Conservation (phyloP, 2,329 filamentous ascomycete genomes). For the Cercospora citrullina region DNA sequence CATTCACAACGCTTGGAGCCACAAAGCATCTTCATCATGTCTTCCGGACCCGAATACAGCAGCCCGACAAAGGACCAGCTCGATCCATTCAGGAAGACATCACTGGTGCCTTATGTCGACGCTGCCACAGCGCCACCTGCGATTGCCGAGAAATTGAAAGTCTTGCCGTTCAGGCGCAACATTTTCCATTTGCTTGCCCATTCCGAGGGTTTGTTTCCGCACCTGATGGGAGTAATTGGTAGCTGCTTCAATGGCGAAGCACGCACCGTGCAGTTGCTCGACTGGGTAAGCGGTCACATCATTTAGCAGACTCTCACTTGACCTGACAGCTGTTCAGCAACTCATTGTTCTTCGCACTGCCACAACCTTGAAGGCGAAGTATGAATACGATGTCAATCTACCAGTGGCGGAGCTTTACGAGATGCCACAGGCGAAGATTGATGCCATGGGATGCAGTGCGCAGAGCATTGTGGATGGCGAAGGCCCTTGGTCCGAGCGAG, state of each 20-base stretch:
- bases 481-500: not conserved
- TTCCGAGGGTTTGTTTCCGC: not conserved
- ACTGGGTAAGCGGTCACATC: not conserved
- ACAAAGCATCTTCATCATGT: not conserved
- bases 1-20: not conserved
- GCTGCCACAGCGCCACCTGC: not conserved
- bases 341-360: conserved; percentile 1
- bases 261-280: not conserved
- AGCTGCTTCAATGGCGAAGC: not conserved
- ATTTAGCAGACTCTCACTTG: no score
- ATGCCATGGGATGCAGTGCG: not conserved
- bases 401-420: not conserved
- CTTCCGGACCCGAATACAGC: not conserved
- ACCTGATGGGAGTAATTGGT: not conserved
- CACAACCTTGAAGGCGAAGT: not conserved
- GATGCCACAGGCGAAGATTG: not conserved
- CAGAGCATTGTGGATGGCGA: not conserved
- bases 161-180: not conserved
- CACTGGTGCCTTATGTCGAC: not conserved
- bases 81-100: not conserved
- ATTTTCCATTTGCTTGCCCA: not conserved
- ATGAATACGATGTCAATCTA: not conserved
- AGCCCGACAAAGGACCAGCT: not conserved
- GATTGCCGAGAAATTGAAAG: not conserved
- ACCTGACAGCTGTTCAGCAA: not conserved